phyloP scores from a whole-genome alignment of 164 flowering plant species.

The Chloranthus sessilifolius region DNA sequence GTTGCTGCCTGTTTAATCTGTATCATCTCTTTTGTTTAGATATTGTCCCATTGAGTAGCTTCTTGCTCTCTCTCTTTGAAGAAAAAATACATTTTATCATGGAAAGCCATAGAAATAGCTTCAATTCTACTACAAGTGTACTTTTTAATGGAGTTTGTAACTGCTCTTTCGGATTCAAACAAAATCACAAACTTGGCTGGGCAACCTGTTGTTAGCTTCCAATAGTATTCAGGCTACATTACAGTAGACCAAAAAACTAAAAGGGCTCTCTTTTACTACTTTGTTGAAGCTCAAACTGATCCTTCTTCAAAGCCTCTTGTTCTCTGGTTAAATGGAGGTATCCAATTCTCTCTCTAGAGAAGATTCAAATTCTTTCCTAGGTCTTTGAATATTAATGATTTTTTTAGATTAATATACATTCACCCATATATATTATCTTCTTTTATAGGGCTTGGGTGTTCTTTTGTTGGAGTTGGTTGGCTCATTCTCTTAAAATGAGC shows the following conservation, averaged over 20 bases:
- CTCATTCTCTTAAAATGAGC: constrained; percentile 51
- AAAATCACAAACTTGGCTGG: constrained; percentile 48
- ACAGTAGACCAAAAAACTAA: constrained; percentile 39
- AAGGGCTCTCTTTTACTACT: constrained; percentile 67
- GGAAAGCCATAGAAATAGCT: constrained; percentile 20
- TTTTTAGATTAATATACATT: no score
- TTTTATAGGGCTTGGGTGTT: constrained; percentile 50
- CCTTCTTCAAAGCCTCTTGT: constrained; percentile 66
- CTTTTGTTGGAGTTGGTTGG: constrained; percentile 58
- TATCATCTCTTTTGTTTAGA: no score
- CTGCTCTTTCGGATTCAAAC: constrained; percentile 31
- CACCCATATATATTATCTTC: no score
- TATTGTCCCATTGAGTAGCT: no score
- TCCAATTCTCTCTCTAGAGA: not conserved
- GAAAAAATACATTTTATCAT: constrained; percentile 19
- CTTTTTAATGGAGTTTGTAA: constrained; percentile 10
- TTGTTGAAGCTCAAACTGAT: constrained; percentile 63
- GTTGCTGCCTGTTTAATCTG: no score
- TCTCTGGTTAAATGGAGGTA: constrained; percentile 85
- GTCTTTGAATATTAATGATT: not conserved
- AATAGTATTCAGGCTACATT: constrained; percentile 67
- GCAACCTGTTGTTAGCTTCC: constrained; percentile 56
- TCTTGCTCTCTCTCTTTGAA: no score
- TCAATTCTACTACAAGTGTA: constrained; percentile 13
- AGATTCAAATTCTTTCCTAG: not conserved